Conservation (phyloP, 495 filamentous ascomycete genomes). For the Aspergillus kassunensis region DNA sequence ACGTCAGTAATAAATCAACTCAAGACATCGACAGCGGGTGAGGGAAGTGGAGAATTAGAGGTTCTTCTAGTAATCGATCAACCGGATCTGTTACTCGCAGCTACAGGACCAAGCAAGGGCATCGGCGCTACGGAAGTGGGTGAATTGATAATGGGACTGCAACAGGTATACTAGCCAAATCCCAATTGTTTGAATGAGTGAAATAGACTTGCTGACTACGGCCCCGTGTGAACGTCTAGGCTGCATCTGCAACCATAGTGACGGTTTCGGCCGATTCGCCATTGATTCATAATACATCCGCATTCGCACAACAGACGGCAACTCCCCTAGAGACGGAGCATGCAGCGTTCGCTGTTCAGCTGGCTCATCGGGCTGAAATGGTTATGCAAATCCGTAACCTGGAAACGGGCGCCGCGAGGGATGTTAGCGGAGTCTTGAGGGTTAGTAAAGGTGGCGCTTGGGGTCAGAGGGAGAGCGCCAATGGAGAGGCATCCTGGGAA, state of each 20-base stretch:
- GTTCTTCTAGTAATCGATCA: constrained; percentile 48
- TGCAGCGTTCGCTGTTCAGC: constrained; percentile 59
- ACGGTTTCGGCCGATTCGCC: constrained; percentile 67
- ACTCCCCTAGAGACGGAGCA: constrained; percentile 64
- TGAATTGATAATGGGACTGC: constrained; percentile 43
- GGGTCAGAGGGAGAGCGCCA: constrained; percentile 27
- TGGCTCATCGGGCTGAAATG: constrained; percentile 70
- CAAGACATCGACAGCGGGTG: constrained; percentile 18
- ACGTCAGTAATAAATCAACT: constrained; percentile 29
- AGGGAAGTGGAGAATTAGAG: constrained; percentile 21
- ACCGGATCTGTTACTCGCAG: constrained; percentile 49
- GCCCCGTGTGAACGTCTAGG: constrained; percentile 18
- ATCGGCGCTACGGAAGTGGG: constrained; percentile 44
- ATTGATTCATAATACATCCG: constrained; percentile 52
- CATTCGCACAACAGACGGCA: constrained; percentile 29
- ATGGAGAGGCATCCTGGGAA: constrained; percentile 33
- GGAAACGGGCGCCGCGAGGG: constrained; percentile 79
- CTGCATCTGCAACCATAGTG: constrained; percentile 58
- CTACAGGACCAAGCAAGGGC: constrained; percentile 33
- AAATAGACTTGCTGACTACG: constrained; percentile 8
- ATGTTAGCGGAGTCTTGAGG: constrained; percentile 86
- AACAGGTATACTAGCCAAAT: constrained; percentile 29
- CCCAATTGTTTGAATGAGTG: background rate
- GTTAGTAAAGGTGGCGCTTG: constrained; percentile 59
- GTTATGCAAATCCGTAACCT: constrained; percentile 68